Percentiles rank a stretch among this genome's conserved stretches.
phyloP scores from a whole-genome alignment of 2,329 filamentous ascomycete genomes.

The Fusarium algeriense region DNA sequence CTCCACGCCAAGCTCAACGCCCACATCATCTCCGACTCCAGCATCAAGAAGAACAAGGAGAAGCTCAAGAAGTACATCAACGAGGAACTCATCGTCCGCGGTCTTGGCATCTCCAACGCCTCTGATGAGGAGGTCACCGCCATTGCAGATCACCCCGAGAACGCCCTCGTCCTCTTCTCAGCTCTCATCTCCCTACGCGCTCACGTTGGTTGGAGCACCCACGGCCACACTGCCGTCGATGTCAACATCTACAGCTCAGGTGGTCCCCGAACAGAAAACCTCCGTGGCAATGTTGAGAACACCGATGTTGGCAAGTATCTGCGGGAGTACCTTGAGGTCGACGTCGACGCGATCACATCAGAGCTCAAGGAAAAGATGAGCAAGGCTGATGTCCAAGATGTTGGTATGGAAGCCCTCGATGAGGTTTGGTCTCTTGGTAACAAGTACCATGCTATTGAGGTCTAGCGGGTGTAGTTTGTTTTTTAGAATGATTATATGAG shows the following conservation, averaged over 20 bases:
- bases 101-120: slow-evolving; percentile 82
- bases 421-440: slow-evolving; percentile 27
- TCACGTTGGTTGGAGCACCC: slow-evolving; percentile 93
- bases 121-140: slow-evolving; percentile 76
- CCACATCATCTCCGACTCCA: slow-evolving; percentile 63
- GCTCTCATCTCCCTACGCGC: slow-evolving; percentile 89
- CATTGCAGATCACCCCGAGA: slow-evolving; percentile 70
- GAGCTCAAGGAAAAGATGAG: slow-evolving; percentile 73
- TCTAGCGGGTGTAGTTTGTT: background rate
- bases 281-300: slow-evolving; percentile 93
- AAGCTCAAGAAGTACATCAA: slow-evolving; percentile 74
- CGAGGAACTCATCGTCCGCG: slow-evolving; percentile 72
- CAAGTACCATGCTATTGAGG: slow-evolving; percentile 29
- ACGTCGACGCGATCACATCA: slow-evolving; percentile 81
- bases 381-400: slow-evolving; percentile 28
- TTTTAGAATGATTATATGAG: background rate
- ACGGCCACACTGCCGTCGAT: slow-evolving; percentile 93
- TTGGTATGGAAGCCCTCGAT: slow-evolving; percentile 30
- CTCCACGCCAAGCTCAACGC: slow-evolving; percentile 72
- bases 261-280: slow-evolving; percentile 70
- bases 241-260: slow-evolving; percentile 94
- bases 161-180: slow-evolving; percentile 73
- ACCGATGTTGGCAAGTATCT: slow-evolving; percentile 91
- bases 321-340: slow-evolving; percentile 80
- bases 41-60: slow-evolving; percentile 49